phyloP scores from a whole-genome alignment of 345 rosid species.

The Citrus inodora region DNA sequence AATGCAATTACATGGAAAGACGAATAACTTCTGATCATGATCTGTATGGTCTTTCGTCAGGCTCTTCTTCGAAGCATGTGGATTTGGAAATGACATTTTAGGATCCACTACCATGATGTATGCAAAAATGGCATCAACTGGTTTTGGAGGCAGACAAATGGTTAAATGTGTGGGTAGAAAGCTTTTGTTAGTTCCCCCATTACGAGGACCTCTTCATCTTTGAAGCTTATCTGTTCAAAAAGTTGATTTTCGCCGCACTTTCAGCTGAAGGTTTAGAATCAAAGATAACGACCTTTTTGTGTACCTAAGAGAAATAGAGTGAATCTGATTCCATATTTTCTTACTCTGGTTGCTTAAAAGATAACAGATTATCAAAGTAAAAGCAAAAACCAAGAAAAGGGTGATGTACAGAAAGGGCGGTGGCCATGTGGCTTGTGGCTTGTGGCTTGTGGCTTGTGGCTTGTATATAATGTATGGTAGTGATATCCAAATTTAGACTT shows the following conservation, averaged over 20 bases:
- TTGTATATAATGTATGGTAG: background rate
- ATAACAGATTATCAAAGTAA: background rate
- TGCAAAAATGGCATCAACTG: conserved; percentile 37
- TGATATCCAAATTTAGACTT: background rate
- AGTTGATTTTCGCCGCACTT: background rate
- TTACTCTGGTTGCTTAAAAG: background rate
- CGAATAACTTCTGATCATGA: background rate
- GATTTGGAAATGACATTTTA: conserved; percentile 77
- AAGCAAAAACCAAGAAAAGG: background rate
- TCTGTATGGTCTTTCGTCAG: conserved; percentile 30
- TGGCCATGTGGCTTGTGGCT: background rate
- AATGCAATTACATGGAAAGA: background rate
- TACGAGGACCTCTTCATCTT: conserved; percentile 9
- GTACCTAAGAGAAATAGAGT: background rate
- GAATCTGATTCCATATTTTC: background rate
- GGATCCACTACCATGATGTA: conserved; percentile 88
- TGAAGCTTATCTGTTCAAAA: conserved; percentile 1
- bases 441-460: background rate
- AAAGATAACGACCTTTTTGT: background rate
- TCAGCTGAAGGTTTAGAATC: background rate
- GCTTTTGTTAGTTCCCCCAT: conserved; percentile 37
- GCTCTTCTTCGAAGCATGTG: conserved; percentile 81
- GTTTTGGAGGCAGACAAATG: conserved; percentile 19
- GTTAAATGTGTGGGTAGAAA: conserved; percentile 31
- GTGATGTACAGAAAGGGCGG: background rate